Percentiles rank a stretch among this genome's conserved stretches.
Conservation (phyloP, 108 stramenopile species). For the Cyclotella cryptica region DNA sequence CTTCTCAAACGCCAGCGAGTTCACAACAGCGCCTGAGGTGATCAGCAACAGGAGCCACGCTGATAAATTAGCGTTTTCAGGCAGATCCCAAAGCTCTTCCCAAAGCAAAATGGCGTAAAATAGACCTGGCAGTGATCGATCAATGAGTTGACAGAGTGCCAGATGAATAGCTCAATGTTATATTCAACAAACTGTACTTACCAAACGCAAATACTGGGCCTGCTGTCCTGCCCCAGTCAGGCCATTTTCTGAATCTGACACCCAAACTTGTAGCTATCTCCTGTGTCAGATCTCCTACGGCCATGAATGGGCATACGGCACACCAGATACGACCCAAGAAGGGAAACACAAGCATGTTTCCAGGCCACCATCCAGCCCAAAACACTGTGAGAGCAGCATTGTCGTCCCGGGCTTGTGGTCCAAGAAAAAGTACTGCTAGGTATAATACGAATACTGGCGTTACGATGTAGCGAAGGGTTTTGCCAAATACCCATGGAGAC, state of each 20-base stretch:
- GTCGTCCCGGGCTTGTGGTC: conserved; percentile 47
- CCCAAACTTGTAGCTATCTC: conserved; percentile 30
- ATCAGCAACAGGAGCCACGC: conserved; percentile 46
- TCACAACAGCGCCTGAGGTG: conserved; percentile 46
- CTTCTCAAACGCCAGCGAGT: conserved; percentile 38
- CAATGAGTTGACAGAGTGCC: too few species aligned
- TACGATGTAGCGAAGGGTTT: conserved; percentile 37
- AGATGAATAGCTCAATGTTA: too few species aligned
- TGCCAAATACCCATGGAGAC: conserved; percentile 47
- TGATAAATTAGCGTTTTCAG: conserved; percentile 30
- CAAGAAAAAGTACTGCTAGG: conserved; percentile 26
- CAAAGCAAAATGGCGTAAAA: conserved; percentile 50
- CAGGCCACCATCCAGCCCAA: conserved; percentile 62
- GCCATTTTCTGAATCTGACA: conserved; percentile 51
- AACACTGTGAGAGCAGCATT: conserved; percentile 49
- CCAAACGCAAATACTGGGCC: conserved; percentile 50
- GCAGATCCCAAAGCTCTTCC: conserved; percentile 54
- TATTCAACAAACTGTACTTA: background rate
- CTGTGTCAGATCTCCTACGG: conserved; percentile 40
- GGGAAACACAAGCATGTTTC: conserved; percentile 47
- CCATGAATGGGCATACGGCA: conserved; percentile 55
- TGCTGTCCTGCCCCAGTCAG: conserved; percentile 31
- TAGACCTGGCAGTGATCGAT: conserved; percentile 1
- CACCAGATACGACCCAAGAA: conserved; percentile 54
- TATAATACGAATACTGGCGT: conserved; percentile 32